A percentile compares a stretch with the other conserved stretches of the same genome.
Conservation (phyloP, 306 rosid species). For the Luffa acutangula region DNA sequence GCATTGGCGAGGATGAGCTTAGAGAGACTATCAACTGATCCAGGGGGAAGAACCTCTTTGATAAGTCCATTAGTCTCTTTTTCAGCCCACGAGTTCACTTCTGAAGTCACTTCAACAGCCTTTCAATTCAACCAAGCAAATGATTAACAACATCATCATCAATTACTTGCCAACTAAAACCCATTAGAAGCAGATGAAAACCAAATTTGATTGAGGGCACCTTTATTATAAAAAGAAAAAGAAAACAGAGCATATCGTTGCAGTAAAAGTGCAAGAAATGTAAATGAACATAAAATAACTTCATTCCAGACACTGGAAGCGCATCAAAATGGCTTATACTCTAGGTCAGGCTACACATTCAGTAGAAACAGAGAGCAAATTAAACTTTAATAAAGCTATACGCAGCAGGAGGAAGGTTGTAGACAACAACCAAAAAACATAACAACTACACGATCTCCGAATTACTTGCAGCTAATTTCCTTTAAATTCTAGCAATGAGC, state of each 20-base stretch:
- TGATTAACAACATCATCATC: not conserved
- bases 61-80: conserved; percentile 47
- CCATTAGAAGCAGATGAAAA: not conserved
- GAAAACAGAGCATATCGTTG: not conserved
- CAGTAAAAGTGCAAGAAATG: not conserved
- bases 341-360: not conserved
- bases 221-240: not conserved
- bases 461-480: not conserved
- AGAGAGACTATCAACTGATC: conserved; percentile 23
- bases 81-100: conserved; percentile 55
- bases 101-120: conserved; percentile 47
- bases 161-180: not conserved
- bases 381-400: not conserved
- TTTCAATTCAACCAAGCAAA: conserved; percentile 21
- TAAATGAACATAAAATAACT: not conserved
- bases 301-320: not conserved
- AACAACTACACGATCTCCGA: not conserved
- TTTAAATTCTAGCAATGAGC: not conserved
- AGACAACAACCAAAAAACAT: not conserved
- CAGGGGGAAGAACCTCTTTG: conserved; percentile 35
- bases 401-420: not conserved
- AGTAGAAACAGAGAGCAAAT: not conserved
- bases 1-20: conserved; percentile 65
- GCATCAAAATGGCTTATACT: not conserved
- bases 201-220: not conserved